These are phyloP conservation scores for Saccharomyces cerevisiae DNA, from an alignment of 805 yeast species.

Conservation along the genomic window DNA sequence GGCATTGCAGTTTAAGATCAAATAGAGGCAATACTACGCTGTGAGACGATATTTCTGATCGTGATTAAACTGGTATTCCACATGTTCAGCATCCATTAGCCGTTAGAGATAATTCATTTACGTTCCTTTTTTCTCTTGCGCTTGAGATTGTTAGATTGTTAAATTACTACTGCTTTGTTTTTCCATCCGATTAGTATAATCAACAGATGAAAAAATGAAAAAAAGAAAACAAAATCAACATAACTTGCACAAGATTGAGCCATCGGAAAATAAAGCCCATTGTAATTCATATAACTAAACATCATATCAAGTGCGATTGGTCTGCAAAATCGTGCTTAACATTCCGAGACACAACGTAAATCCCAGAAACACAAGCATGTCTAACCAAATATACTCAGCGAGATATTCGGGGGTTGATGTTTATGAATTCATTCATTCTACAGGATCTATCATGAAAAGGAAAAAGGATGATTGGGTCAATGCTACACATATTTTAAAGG, in stretches of 20 bases:
- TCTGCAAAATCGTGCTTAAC: background rate
- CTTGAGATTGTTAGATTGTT: background rate
- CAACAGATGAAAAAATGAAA: background rate
- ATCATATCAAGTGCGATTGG: background rate
- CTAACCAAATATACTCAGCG: constrained; percentile 53
- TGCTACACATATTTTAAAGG: constrained; percentile 90
- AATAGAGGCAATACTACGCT: background rate
- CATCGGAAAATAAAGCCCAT: background rate
- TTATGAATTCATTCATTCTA: constrained; percentile 60
- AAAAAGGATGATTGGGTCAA: constrained; percentile 76
- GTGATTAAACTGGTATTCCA: background rate
- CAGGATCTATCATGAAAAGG: constrained; percentile 71
- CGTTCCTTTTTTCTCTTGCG: background rate
- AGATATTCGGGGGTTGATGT: constrained; percentile 78
- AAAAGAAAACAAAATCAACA: background rate
- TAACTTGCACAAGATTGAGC: background rate
- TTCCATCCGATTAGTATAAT: background rate
- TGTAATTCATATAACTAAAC: background rate
- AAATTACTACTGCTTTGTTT: background rate
- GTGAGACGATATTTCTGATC: too few relatives aligned
- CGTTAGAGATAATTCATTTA: background rate
- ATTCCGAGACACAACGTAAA: background rate
- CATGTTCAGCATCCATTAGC: background rate
- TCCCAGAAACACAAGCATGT: constrained; percentile 1
- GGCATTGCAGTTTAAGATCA: background rate